These are phyloP conservation scores for Helminthosporium solani DNA, from an alignment of 2,329 filamentous ascomycete species.

Conservation along the genomic window DNA sequence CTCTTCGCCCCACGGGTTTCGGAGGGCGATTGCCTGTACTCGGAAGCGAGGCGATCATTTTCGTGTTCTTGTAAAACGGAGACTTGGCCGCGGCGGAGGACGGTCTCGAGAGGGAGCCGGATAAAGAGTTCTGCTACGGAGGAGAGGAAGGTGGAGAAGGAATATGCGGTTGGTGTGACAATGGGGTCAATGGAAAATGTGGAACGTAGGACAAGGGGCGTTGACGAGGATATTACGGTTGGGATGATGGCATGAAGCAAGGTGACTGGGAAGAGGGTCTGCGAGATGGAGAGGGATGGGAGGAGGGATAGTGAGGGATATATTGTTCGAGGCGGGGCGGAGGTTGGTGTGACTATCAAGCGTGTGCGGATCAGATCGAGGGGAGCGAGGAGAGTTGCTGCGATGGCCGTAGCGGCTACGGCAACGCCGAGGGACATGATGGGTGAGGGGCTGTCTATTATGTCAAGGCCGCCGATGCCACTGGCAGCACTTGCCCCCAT, in stretches of 20 bases:
- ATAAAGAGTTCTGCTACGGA: constrained; percentile 79
- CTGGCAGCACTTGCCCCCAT: constrained; percentile 45
- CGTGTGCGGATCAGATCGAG: constrained; percentile 86
- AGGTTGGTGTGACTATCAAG: constrained; percentile 81
- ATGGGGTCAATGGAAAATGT: constrained; percentile 81
- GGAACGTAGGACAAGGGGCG: constrained; percentile 82
- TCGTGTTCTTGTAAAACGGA: constrained; percentile 53
- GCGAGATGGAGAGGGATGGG: constrained; percentile 67
- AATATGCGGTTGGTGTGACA: constrained; percentile 77
- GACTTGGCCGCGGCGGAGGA: constrained; percentile 84
- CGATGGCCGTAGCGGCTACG: constrained; percentile 64
- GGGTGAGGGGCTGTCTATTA: constrained; percentile 78
- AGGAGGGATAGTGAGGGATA: constrained; percentile 75
- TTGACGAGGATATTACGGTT: constrained; percentile 76
- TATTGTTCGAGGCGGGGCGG: constrained; percentile 72
- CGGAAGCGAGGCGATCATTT: constrained; percentile 26
- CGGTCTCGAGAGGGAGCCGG: constrained; percentile 88
- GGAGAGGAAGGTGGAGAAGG: constrained; percentile 76
- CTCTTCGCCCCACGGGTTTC: constrained; percentile 5
- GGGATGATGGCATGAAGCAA: constrained; percentile 83
- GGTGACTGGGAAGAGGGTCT: constrained; percentile 75
- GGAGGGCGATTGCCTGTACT: constrained; percentile 25
- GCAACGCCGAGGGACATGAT: constrained; percentile 76
- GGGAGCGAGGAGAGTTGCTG: constrained; percentile 79
- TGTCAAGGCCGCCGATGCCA: constrained; percentile 68